Conservation (phyloP, 1,284 basidiomycete genomes). For the Agroathelia rolfsii region DNA sequence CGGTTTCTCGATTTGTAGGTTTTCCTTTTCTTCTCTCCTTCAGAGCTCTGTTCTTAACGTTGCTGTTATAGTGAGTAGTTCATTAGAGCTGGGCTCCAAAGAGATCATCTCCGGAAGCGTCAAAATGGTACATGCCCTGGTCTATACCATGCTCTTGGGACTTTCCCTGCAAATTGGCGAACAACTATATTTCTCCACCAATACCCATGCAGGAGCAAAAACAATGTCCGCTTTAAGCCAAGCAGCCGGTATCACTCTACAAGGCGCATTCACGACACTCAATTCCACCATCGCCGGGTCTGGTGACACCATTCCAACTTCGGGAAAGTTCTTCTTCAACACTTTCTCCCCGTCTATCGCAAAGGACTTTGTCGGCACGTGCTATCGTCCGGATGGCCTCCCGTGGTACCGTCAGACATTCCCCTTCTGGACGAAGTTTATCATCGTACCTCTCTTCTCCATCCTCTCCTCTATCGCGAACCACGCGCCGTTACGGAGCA, state of each 20-base stretch:
- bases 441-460: slow-evolving; percentile 79
- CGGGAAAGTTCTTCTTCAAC: slow-evolving; percentile 74
- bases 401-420: slow-evolving; percentile 76
- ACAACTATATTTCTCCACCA: slow-evolving; percentile 75
- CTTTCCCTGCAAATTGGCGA: slow-evolving; percentile 84
- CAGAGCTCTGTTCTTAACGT: slow-evolving; percentile 10
- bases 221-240: slow-evolving; percentile 35
- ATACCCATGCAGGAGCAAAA: slow-evolving; percentile 46
- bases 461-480: slow-evolving; percentile 66
- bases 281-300: slow-evolving; percentile 41
- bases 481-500: slow-evolving; percentile 62
- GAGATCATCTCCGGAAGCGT: slow-evolving; percentile 83
- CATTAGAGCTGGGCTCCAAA: slow-evolving; percentile 80
- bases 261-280: slow-evolving; percentile 61
- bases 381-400: slow-evolving; percentile 53
- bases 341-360: slow-evolving; percentile 35
- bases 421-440: slow-evolving; percentile 66
- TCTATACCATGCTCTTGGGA: slow-evolving; percentile 83
- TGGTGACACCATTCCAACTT: too few relatives aligned
- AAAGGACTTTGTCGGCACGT: slow-evolving; percentile 50
- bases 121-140: slow-evolving; percentile 84
- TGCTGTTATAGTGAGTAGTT: slow-evolving; percentile 61
- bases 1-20: slow-evolving; percentile 72
- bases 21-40: slow-evolving; percentile 9
- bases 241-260: slow-evolving; percentile 39